Conservation (phyloP, 495 filamentous ascomycete species). For the Penicillium silybi region DNA sequence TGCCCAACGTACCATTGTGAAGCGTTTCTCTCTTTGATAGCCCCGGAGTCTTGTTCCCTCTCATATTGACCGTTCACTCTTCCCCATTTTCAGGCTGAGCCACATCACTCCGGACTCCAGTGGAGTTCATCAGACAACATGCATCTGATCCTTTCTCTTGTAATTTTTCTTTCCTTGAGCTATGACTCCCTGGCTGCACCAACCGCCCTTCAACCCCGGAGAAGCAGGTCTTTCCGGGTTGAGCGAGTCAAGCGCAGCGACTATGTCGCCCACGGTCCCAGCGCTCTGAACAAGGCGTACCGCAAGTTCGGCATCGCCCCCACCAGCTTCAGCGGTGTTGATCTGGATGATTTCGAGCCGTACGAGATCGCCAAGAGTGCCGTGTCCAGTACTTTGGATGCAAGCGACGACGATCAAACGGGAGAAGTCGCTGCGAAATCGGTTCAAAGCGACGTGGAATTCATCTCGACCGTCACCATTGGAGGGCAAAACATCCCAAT, state of each 20-base stretch:
- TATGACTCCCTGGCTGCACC: conserved; percentile 40
- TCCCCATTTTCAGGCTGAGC: conserved; percentile 7
- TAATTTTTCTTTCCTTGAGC: conserved; percentile 28
- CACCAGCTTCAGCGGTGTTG: conserved; percentile 20
- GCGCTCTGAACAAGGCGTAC: conserved; percentile 58
- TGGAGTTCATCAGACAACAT: conserved; percentile 19
- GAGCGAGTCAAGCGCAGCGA: conserved; percentile 52
- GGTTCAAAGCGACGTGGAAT: conserved; percentile 61
- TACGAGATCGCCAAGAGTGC: conserved; percentile 18
- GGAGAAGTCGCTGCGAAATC: conserved; percentile 61
- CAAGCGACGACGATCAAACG: conserved; percentile 26
- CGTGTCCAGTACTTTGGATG: conserved; percentile 10
- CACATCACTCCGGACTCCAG: conserved; percentile 8
- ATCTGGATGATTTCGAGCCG: conserved; percentile 35
- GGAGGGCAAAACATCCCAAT: conserved; percentile 71
- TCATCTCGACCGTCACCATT: conserved; percentile 65
- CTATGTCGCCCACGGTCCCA: conserved; percentile 51
- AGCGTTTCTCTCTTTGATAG: background rate
- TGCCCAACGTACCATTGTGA: background rate
- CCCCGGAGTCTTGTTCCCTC: conserved; percentile 3
- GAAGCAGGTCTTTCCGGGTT: conserved; percentile 54
- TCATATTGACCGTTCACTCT: background rate
- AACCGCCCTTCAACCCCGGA: conserved; percentile 11
- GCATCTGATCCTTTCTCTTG: conserved; percentile 29
- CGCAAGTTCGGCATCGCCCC: conserved; percentile 55